Evolutionary conservation across 306 rosid species (phyloP), one percentile per base, ranked within the genome.

Genomic region (Malus sieversii): DNA sequence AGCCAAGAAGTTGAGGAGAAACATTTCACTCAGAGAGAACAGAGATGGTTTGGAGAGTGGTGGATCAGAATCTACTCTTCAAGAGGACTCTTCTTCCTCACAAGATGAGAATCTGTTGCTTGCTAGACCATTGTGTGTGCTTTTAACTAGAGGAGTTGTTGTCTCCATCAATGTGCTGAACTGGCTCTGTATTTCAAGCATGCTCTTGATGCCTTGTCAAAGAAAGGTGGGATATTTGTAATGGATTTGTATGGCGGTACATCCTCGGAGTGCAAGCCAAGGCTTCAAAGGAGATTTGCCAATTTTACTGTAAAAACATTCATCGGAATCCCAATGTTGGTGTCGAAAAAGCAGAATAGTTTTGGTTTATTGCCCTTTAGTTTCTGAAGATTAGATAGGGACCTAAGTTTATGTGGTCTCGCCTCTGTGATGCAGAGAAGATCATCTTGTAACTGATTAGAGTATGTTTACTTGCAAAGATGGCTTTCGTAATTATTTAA

Each of bases 201-300:
- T 79, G 87, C 87, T 23, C 87, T 62, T 66, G 77, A 77, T 71
- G 83, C 85, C 73, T 85, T 94, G 83, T 91, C 98, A 52, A 80
- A 75, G 70, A 80, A 86, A 84, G 97, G 97, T 63, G 97, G 97
- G 30, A 88, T 94, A 80, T 94, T 90, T 70, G 96, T 91, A 52
- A 94, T 94, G 98, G 98, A 94, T 87, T 80, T 91, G 69, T 91
- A 94, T 63, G 98, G 97, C 42, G 98, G 98, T 78, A 78, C 96
- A 46, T 94, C 98, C 22, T 94, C 98, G 19, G 98, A 94, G 76
- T 73, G 79, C 83, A 91, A 85, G 83, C 82, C 87, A 66, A 91
- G 82, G 87, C 96, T 91, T 84, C 96, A 91, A 73, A 84, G 97
- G 84, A 87, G 85, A 83, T 91, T 91, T 84, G 58, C 95, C 78